A percentile compares a stretch with the other conserved stretches of the same genome.
Evolutionary conservation across 208 protist genomes (phyloP).

Genomic region (Wallacemonas rigidus): DNA sequence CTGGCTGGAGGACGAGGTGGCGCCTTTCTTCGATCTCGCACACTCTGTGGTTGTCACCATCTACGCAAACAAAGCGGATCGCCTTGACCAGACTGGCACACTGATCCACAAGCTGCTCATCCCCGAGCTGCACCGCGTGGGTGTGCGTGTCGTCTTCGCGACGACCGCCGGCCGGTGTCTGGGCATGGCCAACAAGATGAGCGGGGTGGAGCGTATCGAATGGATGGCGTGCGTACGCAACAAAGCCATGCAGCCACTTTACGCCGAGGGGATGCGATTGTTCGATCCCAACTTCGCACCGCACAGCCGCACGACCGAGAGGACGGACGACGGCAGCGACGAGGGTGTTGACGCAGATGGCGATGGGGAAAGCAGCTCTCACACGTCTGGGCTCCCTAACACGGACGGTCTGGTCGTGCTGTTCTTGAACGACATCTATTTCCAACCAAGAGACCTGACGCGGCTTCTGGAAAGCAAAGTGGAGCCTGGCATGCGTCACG

Average conservation of each 20-base stretch:
- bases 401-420: slow-evolving; percentile 62
- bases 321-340: too few species aligned
- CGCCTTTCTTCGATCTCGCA: slow-evolving; percentile 33
- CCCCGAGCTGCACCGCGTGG: slow-evolving; percentile 24
- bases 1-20: slow-evolving; percentile 72
- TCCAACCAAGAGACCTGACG: slow-evolving; percentile 63
- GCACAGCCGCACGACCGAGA: too few species aligned
- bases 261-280: slow-evolving; percentile 50
- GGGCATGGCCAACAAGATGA: slow-evolving; percentile 4
- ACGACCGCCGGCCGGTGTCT: slow-evolving; percentile 52
- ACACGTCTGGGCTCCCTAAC: neutral
- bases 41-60: slow-evolving; percentile 69
- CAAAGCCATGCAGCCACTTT: slow-evolving; percentile 67
- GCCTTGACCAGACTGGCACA: neutral
- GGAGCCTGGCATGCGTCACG: slow-evolving; percentile 27
- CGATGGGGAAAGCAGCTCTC: neutral
- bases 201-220: slow-evolving; percentile 65
- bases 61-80: slow-evolving; percentile 50
- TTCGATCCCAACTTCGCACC: slow-evolving; percentile 21
- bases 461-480: slow-evolving; percentile 53
- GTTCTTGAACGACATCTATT: slow-evolving; percentile 86
- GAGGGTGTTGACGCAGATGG: neutral
- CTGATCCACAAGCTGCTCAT: slow-evolving; percentile 16
- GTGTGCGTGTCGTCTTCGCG: slow-evolving; percentile 49
- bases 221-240: slow-evolving; percentile 87